Evolutionary conservation across 768 basidiomycete species (phyloP).

Genomic region (Auricularia auricula-judae): DNA sequence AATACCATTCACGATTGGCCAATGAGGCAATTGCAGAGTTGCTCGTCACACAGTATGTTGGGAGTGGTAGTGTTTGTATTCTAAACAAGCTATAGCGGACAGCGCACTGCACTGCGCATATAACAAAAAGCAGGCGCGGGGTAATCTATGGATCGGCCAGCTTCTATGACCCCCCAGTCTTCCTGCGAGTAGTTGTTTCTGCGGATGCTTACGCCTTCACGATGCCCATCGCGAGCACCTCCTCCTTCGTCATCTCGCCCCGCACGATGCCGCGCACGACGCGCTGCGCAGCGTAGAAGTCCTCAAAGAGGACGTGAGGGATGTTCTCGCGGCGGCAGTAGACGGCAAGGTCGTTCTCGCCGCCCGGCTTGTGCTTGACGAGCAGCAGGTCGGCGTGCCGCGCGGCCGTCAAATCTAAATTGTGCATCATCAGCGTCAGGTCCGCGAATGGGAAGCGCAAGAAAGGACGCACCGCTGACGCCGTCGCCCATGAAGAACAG

Average conservation of each 20-base stretch:
- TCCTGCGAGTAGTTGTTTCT: too few species aligned
- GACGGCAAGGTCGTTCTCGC: conserved; percentile 75
- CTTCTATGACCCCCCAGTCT: too few species aligned
- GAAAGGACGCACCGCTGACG: conserved; percentile 62
- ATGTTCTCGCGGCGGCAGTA: conserved; percentile 77
- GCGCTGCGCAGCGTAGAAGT: conserved; percentile 51
- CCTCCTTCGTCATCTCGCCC: conserved; percentile 46
- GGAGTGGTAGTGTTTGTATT: too few species aligned
- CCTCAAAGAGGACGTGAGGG: conserved; percentile 63
- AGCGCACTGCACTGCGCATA: too few species aligned
- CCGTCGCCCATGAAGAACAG: conserved; percentile 98
- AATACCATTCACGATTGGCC: too few species aligned
- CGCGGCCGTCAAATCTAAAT: conserved; percentile 80
- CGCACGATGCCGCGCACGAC: conserved; percentile 51
- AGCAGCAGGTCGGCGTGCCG: conserved; percentile 87
- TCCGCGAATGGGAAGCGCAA: not conserved
- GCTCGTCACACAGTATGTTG: too few species aligned
- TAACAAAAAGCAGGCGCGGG: too few species aligned
- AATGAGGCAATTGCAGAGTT: too few species aligned
- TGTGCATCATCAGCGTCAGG: conserved; percentile 1
- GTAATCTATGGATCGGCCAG: too few species aligned
- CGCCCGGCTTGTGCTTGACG: conserved; percentile 68
- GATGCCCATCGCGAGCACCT: conserved; percentile 27
- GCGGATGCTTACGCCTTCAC: not conserved
- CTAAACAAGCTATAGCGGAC: too few species aligned